A percentile compares a stretch with the other conserved stretches of the same genome.
Evolutionary conservation across 345 rosid species (phyloP).

Genomic region (Sisymbrium altissimum): DNA sequence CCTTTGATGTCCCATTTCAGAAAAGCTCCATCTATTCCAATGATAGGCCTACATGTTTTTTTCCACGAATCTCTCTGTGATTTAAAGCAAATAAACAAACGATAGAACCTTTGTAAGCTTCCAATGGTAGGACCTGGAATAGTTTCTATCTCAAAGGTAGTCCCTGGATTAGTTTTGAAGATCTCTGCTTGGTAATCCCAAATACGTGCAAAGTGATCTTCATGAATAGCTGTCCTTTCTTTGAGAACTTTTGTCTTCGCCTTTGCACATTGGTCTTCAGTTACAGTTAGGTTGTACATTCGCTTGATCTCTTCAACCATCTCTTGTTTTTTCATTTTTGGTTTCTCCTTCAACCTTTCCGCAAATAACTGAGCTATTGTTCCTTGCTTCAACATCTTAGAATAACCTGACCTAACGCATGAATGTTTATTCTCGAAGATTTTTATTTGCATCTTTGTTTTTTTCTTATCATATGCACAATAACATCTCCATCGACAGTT

Average conservation of each 20-base stretch:
- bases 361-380: neutral
- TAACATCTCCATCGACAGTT: neutral
- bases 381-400: neutral
- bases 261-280: neutral
- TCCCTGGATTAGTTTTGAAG: neutral
- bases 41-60: neutral
- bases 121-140: neutral
- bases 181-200: neutral
- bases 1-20: neutral
- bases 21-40: neutral
- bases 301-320: neutral
- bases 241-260: neutral
- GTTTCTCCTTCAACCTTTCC: neutral
- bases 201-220: neutral
- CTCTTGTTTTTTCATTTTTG: neutral
- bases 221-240: neutral
- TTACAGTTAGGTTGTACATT: neutral
- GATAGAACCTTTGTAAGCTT: neutral
- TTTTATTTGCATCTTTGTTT: neutral
- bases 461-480: neutral
- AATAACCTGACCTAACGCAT: neutral
- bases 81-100: neutral
- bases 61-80: neutral
- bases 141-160: neutral
- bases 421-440: neutral